Base-by-base conservation (phyloP, 805 yeast species). In the Soucietia sequanensis region DNA sequence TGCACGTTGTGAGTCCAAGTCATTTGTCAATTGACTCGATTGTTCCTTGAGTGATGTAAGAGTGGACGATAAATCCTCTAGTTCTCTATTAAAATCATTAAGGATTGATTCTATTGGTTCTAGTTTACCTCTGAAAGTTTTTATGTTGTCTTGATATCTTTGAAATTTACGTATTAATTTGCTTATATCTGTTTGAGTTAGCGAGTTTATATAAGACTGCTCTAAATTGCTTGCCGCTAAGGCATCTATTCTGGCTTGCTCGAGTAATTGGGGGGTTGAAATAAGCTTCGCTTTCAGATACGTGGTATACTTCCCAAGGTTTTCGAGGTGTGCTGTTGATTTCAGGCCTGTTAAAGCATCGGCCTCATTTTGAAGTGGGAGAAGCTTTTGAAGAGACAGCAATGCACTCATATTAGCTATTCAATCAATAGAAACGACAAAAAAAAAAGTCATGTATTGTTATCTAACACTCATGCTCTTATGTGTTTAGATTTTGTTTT, bases 101-200 rank as follows among this genome's bases (percentile, higher is more conserved):
- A 87, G 60, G 39, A 79, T 76, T 1, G 58, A 54, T 38, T 74
- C 75, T 21, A 85, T 60, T 3, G 86, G 84, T 23, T 51, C 56
- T 24, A 79, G 43, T 33, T 60, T 63, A 1, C 52, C 40, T 24
- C 65, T 46, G n/a, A 69, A 61, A 10, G 42, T 35, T 23, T 52
- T 42, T 4, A 70, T 44, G 7, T 54, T 47, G 4, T 44, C 30
- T 34, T 57, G 50, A 39, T 58, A 57, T 6, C 45, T 39, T 6
- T 48, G 46, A 31, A 62, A 56, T 5, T 50, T 47, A 6, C 35
- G 35, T 7, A 17, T 36, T 3, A 46, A 31, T 9, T 27, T 34
- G 3, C 30, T 19, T 11, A 44, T 19, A 14, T 42, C 43, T 4
- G 23, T 4, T 6, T 6, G 26, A 33, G 23, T 26, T 27, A 23